These are phyloP conservation scores for Strobilomyces dryophilus DNA, from an alignment of 768 basidiomycete species.

Conservation along the genomic window DNA sequence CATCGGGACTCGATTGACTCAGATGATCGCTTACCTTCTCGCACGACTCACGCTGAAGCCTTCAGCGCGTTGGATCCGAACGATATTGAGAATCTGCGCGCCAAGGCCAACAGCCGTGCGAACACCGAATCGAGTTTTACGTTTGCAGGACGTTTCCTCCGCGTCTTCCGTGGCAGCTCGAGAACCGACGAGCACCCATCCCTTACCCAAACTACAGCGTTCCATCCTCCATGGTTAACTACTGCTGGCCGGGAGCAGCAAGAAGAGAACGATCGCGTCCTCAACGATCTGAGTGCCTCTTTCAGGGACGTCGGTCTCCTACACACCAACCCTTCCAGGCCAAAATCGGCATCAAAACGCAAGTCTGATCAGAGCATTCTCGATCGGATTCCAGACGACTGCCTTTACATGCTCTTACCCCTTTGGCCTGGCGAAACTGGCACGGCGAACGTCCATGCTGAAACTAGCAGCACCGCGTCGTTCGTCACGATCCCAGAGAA, in stretches of 20 bases:
- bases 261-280: conserved; percentile 64
- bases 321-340: conserved; percentile 46
- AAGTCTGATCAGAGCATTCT: conserved; percentile 41
- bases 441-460: conserved; percentile 29
- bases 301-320: conserved; percentile 79
- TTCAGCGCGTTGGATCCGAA: conserved; percentile 57
- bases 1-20: conserved; percentile 23
- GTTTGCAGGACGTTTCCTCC: conserved; percentile 19
- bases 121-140: conserved; percentile 18
- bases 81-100: conserved; percentile 43
- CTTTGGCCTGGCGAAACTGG: conserved; percentile 81
- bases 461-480: conserved; percentile 29
- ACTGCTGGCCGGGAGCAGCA: conserved; percentile 60
- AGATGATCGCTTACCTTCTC: conserved; percentile 31
- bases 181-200: conserved; percentile 22
- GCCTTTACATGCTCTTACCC: conserved; percentile 79
- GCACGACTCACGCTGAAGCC: conserved; percentile 61
- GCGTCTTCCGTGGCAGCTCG: conserved; percentile 18
- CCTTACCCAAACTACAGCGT: conserved; percentile 30
- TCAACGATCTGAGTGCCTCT: conserved; percentile 66
- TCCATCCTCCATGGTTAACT: conserved; percentile 58
- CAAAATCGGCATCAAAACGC: conserved; percentile 17
- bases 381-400: conserved; percentile 59
- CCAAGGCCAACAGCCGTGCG: conserved; percentile 27
- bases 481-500: conserved; percentile 42